A percentile compares a stretch with the other conserved stretches of the same genome.
Evolutionary conservation across 2,329 filamentous ascomycete species (phyloP).

Genomic region (Cercospora beticola): DNA sequence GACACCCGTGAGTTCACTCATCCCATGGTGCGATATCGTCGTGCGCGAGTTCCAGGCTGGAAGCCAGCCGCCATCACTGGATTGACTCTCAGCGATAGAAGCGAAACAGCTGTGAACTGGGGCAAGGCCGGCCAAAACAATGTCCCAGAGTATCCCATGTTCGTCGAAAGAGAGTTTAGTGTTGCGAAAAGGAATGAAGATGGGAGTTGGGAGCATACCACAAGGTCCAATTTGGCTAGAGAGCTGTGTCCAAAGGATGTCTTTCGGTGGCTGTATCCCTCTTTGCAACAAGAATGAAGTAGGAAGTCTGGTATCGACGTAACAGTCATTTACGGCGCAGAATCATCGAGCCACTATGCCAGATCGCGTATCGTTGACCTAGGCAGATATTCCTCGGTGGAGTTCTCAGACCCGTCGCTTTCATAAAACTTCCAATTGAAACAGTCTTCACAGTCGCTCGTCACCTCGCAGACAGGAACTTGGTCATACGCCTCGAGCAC

Average conservation of each 20-base stretch:
- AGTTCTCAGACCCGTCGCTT: constrained; percentile 80
- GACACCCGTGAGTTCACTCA: constrained; percentile 14
- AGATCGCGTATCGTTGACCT: not conserved
- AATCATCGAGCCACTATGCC: not conserved
- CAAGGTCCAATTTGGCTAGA: not conserved
- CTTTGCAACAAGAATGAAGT: not conserved
- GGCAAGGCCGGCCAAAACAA: not conserved
- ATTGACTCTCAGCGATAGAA: not conserved
- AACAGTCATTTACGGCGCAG: not conserved
- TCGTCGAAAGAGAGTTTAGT: not conserved
- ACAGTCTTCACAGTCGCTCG: constrained; percentile 80
- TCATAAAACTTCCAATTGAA: constrained; percentile 92
- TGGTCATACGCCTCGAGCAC: constrained; percentile 80
- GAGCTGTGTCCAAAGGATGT: not conserved
- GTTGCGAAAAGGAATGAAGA: not conserved
- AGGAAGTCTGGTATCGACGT: not conserved
- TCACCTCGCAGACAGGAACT: constrained; percentile 73
- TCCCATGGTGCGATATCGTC: constrained; percentile 18
- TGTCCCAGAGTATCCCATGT: constrained; percentile 4
- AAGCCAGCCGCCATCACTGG: constrained; percentile 10
- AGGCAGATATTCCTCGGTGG: not conserved
- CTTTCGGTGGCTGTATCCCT: not conserved
- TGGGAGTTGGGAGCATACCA: not conserved
- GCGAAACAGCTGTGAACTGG: not conserved
- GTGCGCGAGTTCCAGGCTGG: constrained; percentile 5